Base-by-base conservation (phyloP, 1,284 basidiomycete genomes). In the Apiotrichum siamense region DNA sequence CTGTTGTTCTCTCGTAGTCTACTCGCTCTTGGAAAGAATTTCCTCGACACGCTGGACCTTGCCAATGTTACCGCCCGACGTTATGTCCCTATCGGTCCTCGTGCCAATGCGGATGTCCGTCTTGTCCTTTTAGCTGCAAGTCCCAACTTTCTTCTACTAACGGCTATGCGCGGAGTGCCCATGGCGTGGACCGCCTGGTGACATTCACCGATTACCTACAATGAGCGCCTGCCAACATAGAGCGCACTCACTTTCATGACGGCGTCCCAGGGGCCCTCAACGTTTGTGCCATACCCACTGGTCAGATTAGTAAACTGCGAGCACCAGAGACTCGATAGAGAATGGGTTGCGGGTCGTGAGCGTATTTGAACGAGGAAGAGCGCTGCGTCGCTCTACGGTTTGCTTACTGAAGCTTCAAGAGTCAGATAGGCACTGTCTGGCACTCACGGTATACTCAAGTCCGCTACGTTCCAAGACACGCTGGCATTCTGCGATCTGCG, bases 51-150 rank as follows among this genome's bases (percentile, higher is more conserved):
- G 80, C 50, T 79, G 78, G 20, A 91, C 79, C 67, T 94, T 94
- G 46, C 75, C 75, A 23, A 81, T 81, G 61, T 93, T 93, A 4
- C 83, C 88, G 7, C 87, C 89, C 2, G 77, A 76, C 2, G 70
- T 70, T 32, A 85, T 80, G 26, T 80, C 75, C 48, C 83, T 80
- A 73, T 93, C 90, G 18, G 80, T 79, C 38, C 91, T 81, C 0
- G 91, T 96, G 38, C 91, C 91, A 51, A 96, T 92, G 26, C 91
- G 85, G 53, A 96, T 87, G 72, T 96, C 91, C 7, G 90, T 91
- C 23, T 43, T 87, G 84, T 36, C 39, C 1, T 17, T 35, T 49
- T 18, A 38, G 44, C 6, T 10, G 20, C 21, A 21, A 13, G 18
- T 20, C 25, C 9, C 25, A 7, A 7, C 4, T 3, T 25, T 2